These are phyloP conservation scores for Sarocladiaceae sp. DNA, from an alignment of 2,329 filamentous ascomycete genomes.

Conservation along the genomic window DNA sequence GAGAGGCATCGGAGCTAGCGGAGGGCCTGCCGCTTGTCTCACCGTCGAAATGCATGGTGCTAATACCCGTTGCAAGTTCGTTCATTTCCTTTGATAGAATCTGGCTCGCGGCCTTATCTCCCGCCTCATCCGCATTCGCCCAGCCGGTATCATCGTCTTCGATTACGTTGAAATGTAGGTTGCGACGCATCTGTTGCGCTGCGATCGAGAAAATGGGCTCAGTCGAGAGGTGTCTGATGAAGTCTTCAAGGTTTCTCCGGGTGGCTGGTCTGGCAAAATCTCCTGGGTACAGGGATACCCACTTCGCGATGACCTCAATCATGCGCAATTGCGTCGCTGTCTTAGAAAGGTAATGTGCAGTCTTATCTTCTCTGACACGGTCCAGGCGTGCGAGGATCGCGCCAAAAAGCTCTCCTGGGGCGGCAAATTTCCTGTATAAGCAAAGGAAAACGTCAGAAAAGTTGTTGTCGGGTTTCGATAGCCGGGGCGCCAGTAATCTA, in stretches of 20 bases:
- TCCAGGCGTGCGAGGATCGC: conserved; percentile 75
- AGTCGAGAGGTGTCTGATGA: conserved; percentile 66
- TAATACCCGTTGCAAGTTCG: conserved; percentile 34
- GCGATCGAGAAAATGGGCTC: conserved; percentile 80
- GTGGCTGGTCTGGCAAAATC: conserved; percentile 82
- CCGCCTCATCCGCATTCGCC: conserved; percentile 69
- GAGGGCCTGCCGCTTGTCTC: conserved; percentile 37
- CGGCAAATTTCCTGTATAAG: conserved; percentile 87
- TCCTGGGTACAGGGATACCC: conserved; percentile 84
- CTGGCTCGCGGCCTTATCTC: conserved; percentile 27
- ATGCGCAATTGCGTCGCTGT: conserved; percentile 78
- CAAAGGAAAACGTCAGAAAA: conserved; percentile 87
- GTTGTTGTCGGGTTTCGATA: conserved; percentile 82
- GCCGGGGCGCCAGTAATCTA: conserved; percentile 72
- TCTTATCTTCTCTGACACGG: conserved; percentile 57
- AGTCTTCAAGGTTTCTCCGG: conserved; percentile 63
- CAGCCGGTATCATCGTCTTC: conserved; percentile 91
- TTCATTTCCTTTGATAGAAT: conserved; percentile 33
- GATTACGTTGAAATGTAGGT: conserved; percentile 63
- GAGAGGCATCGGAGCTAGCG: conserved; percentile 38
- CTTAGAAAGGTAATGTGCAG: conserved; percentile 64
- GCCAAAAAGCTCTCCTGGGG: conserved; percentile 70
- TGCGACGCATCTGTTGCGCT: conserved; percentile 76
- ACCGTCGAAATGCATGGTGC: conserved; percentile 42
- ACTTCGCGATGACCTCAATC: conserved; percentile 77